phyloP scores from a whole-genome alignment of 148 eudicot species.

The Rhododendron kiyosumense region DNA sequence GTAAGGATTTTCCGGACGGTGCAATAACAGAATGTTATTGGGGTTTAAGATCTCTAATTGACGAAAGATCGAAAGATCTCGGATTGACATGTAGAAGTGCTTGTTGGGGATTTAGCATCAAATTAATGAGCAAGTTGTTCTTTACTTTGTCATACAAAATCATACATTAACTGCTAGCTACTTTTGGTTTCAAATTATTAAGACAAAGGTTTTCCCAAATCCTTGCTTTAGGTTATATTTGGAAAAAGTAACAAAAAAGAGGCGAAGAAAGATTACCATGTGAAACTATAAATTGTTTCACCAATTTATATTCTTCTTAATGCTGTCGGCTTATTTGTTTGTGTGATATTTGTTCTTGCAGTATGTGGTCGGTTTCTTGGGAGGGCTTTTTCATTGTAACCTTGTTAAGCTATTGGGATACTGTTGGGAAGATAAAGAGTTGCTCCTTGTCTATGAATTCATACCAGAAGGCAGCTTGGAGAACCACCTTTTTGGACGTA shows the following conservation, averaged over 20 bases:
- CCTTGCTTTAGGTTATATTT: too few relatives aligned
- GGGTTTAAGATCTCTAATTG: neutral
- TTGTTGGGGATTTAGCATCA: neutral
- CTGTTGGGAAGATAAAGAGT: slow-evolving; percentile 61
- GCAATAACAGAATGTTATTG: too few relatives aligned
- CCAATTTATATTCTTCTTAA: neutral
- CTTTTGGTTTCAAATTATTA: too few relatives aligned
- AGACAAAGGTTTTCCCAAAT: too few relatives aligned
- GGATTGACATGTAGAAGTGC: too few relatives aligned
- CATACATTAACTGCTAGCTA: neutral
- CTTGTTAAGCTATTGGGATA: slow-evolving; percentile 78
- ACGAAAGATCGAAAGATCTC: too few relatives aligned
- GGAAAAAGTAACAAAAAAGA: neutral
- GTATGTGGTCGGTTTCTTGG: slow-evolving; percentile 34
- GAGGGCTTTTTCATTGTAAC: slow-evolving; percentile 77
- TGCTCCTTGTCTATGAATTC: slow-evolving; percentile 70
- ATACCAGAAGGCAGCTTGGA: slow-evolving; percentile 86
- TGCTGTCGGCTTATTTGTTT: slow-evolving; percentile 1
- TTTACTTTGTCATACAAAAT: neutral
- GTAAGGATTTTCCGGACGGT: too few relatives aligned
- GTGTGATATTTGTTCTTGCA: slow-evolving; percentile 18
- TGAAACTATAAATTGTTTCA: too few relatives aligned
- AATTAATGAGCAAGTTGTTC: neutral
- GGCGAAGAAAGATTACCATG: neutral
- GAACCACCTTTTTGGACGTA: slow-evolving; percentile 83